Conservation (phyloP, 345 rosid species). For the Arabis hirsuta region DNA sequence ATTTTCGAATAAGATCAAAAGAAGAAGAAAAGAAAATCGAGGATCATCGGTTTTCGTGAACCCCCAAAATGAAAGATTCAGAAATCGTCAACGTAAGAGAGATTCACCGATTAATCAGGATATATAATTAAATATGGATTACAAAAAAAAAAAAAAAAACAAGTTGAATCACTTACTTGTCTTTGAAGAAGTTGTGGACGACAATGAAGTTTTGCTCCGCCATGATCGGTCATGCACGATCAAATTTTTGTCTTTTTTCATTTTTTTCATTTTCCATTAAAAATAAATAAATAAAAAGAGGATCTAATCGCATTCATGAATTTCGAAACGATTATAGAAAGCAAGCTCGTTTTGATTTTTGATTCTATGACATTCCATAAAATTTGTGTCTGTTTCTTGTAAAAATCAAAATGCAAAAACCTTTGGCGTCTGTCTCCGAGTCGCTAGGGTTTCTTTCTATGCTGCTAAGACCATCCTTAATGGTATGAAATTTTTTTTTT, state of each 20-base stretch:
- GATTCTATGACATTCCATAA: background rate
- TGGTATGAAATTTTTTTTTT: no score
- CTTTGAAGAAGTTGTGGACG: slow-evolving; percentile 51
- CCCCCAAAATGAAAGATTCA: slow-evolving; percentile 30
- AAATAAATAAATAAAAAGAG: background rate
- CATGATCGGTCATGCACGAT: slow-evolving; percentile 44
- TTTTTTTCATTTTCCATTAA: background rate
- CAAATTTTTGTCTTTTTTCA: background rate
- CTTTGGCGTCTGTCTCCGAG: no score
- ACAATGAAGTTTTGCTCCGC: slow-evolving; percentile 46
- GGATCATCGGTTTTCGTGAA: slow-evolving; percentile 7
- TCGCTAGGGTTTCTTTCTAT: no score
- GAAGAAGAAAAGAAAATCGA: slow-evolving; percentile 27
- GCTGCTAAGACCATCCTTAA: no score
- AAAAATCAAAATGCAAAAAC: background rate
- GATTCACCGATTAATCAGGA: slow-evolving; percentile 43
- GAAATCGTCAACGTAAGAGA: slow-evolving; percentile 47
- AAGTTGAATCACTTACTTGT: slow-evolving; percentile 54
- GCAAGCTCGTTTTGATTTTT: background rate
- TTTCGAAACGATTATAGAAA: slow-evolving; percentile 25
- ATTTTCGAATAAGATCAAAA: slow-evolving; percentile 25
- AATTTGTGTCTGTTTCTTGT: background rate
- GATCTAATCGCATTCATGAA: background rate
- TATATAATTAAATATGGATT: slow-evolving; percentile 39
- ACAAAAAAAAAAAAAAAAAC: background rate